Conservation (phyloP, 257 asterid genomes). For the Lycium ferocissimum region DNA sequence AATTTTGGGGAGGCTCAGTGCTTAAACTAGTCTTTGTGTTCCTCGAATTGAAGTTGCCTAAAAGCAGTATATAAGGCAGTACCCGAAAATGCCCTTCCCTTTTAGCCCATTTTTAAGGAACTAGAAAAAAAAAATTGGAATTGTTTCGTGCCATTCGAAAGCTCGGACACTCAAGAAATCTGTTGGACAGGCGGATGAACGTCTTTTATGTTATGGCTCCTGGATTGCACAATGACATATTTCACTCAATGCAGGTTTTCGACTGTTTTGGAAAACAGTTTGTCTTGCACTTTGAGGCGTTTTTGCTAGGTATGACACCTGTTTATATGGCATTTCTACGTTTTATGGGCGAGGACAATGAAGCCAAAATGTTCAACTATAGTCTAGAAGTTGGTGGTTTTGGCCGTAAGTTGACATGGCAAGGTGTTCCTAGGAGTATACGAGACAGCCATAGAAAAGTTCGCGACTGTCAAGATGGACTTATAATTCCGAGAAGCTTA, state of each 20-base stretch:
- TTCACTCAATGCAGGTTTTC: slow-evolving; percentile 64
- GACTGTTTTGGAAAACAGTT: slow-evolving; percentile 77
- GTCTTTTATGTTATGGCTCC: neutral
- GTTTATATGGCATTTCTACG: slow-evolving; percentile 88
- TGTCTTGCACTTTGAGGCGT: slow-evolving; percentile 90
- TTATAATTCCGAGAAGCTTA: slow-evolving; percentile 66
- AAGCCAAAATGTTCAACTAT: slow-evolving; percentile 75
- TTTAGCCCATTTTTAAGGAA: neutral
- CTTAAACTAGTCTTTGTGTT: too few relatives aligned
- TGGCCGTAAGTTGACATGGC: slow-evolving; percentile 80
- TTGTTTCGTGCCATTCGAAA: neutral
- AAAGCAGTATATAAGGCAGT: too few relatives aligned
- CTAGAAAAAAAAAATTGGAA: neutral
- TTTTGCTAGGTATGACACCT: slow-evolving; percentile 69
- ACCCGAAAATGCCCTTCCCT: neutral
- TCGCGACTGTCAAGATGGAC: slow-evolving; percentile 83
- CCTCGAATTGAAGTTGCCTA: too few relatives aligned
- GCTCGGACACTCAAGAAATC: neutral
- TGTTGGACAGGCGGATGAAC: neutral
- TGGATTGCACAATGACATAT: neutral
- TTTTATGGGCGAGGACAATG: slow-evolving; percentile 85
- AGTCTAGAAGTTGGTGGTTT: slow-evolving; percentile 73
- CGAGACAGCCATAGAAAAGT: slow-evolving; percentile 77
- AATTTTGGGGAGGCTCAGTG: too few relatives aligned
- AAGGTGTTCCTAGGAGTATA: slow-evolving; percentile 89